Base-by-base conservation (phyloP, 2,329 filamentous ascomycete genomes). In the Colletotrichum orchidophilum region DNA sequence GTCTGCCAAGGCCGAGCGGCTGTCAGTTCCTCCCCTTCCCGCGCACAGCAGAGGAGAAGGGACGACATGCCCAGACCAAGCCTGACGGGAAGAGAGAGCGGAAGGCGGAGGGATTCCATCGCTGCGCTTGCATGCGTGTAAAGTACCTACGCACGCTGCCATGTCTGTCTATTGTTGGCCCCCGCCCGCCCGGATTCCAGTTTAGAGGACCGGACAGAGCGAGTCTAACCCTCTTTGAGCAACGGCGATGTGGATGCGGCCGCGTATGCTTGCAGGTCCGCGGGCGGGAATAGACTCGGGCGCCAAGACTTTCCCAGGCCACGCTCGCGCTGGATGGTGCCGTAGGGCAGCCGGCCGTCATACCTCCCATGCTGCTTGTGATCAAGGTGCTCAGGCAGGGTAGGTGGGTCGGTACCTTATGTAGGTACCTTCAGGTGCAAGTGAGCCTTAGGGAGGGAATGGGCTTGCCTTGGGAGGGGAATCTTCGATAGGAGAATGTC, bases 361-460 rank as follows among this genome's bases (percentile, higher is more conserved):
- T 68, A 52, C 31, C 68, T 63, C 68, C 68, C 68, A 71, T 71
- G 68, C 68, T 42, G 58, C 58, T 58, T 57, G 24, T 67, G 68
- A 71, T 71, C 68, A 50, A 24, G 46, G 60, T 63, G 26, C 26
- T 29, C 26, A 52, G 42, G 39, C 21, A 50, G 29, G 59, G 46
- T 31, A 35, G n/a, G n/a, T 18, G 18, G 2, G 18, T 13, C 24
- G 18, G 15, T 21, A 24, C 27, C 31, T n/a, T 39, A 42, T 21
- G 54, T 26, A 57, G 11, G 3, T 58, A n/a, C 29, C 31, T 58
- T 24, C 12, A 21, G 50, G 12, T 35, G 53, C 26, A 21, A 13
- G 31, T 24, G 13, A n/a, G n/a, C n/a, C n/a, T n/a, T n/a, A n/a
- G n/a, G n/a, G n/a, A n/a, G n/a, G n/a, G n/a, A n/a, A n/a, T n/a